Conservation (phyloP, 2,329 filamentous ascomycete species). For the Penicillium sp. region DNA sequence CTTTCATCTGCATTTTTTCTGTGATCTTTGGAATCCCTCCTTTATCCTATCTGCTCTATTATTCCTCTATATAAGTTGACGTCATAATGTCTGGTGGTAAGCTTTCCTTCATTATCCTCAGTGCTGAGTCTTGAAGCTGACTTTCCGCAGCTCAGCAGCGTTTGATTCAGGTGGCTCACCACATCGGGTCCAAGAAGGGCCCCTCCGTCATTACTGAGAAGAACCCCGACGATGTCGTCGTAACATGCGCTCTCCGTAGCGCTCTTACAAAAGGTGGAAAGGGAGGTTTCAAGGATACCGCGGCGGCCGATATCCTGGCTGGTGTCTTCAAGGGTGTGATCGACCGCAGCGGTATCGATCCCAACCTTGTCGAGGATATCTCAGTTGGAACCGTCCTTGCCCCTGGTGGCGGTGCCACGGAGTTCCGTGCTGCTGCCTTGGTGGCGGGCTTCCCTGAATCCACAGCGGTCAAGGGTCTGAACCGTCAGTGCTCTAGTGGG, state of each 20-base stretch:
- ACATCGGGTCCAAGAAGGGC: constrained; percentile 52
- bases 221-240: constrained; percentile 74
- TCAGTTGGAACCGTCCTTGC: constrained; percentile 89
- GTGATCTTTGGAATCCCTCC: constrained; percentile 5
- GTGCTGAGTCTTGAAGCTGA: constrained; percentile 9
- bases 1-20: constrained; percentile 4
- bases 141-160: constrained; percentile 58
- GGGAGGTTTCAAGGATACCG: constrained; percentile 94
- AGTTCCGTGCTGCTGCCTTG: constrained; percentile 90
- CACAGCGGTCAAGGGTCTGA: constrained; percentile 83
- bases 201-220: constrained; percentile 48
- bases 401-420: constrained; percentile 91
- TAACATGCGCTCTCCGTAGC: constrained; percentile 89
- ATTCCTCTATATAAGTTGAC: constrained; percentile 19
- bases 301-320: constrained; percentile 80
- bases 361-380: constrained; percentile 86
- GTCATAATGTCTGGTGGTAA: constrained; percentile 51
- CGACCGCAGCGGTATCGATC: constrained; percentile 86
- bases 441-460: constrained; percentile 88
- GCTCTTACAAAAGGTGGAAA: constrained; percentile 92
- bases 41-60: constrained; percentile 6
- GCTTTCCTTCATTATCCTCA: constrained; percentile 14
- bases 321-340: constrained; percentile 83
- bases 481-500: constrained; percentile 92
- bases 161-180: constrained; percentile 63